phyloP scores from a whole-genome alignment of 1,284 basidiomycete genomes.

The Trichosporon sp. region DNA sequence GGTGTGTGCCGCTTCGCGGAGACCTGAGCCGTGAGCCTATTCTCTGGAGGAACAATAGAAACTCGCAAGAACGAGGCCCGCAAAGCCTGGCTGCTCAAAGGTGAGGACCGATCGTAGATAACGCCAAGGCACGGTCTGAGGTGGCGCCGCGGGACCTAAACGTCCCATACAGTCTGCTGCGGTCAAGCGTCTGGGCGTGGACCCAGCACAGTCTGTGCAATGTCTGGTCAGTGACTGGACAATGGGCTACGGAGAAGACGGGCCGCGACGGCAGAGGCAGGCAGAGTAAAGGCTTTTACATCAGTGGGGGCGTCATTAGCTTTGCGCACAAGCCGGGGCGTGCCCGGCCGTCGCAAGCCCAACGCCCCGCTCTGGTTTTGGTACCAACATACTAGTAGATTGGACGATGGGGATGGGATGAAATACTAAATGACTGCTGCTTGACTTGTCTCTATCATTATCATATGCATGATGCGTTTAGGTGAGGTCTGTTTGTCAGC shows the following conservation, averaged over 20 bases:
- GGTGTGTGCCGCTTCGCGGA: background rate
- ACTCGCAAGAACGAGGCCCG: background rate
- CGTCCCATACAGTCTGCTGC: background rate
- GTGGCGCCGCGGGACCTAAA: background rate
- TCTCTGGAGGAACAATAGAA: background rate
- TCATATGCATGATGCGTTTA: constrained; percentile 2
- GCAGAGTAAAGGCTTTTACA: background rate
- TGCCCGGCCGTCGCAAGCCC: background rate
- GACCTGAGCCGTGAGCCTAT: background rate
- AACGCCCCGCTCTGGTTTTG: background rate
- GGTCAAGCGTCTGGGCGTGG: background rate
- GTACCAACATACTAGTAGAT: background rate
- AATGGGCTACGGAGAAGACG: background rate
- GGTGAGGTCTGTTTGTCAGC: constrained; percentile 1
- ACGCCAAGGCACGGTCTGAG: background rate
- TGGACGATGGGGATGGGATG: background rate
- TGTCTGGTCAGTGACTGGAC: background rate
- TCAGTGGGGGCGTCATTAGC: background rate
- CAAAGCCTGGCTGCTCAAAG: background rate
- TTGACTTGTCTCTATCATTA: constrained; percentile 1
- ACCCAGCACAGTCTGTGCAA: background rate
- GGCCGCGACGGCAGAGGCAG: background rate
- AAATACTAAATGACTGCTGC: constrained; percentile 2
- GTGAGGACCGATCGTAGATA: background rate
- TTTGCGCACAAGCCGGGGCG: background rate